Conservation (phyloP, 768 basidiomycete genomes). For the Calocera viscosa region DNA sequence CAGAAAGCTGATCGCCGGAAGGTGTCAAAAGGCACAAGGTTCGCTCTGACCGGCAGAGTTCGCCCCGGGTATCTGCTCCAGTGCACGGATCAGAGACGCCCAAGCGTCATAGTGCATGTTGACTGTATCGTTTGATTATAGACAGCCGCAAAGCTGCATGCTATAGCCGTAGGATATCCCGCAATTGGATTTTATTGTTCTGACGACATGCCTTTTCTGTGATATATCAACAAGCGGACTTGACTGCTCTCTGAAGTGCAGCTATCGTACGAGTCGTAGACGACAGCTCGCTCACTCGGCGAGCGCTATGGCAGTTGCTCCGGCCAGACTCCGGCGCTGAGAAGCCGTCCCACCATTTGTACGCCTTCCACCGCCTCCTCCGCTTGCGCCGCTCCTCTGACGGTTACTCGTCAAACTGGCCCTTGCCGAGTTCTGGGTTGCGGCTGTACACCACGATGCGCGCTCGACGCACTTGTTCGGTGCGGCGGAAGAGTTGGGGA, state of each 20-base stretch:
- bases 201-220: background rate
- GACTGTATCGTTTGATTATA: background rate
- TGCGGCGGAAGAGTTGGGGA: background rate
- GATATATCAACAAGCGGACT: background rate
- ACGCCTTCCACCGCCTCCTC: background rate
- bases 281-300: background rate
- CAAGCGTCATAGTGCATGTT: conserved; percentile 55
- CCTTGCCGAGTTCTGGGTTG: background rate
- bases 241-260: too few relatives aligned
- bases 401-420: background rate
- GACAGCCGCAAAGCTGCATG: background rate
- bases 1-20: conserved; percentile 50
- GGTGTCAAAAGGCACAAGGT: conserved; percentile 43
- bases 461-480: background rate
- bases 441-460: background rate
- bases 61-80: conserved; percentile 41
- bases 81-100: conserved; percentile 62
- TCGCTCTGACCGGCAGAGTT: conserved; percentile 72
- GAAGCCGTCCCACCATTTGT: background rate
- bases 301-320: background rate
- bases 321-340: background rate
- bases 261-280: background rate
- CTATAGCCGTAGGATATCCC: background rate
- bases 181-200: background rate
- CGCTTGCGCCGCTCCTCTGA: background rate